Conservation (phyloP, 2,329 filamentous ascomycete genomes). For the Madurella fahalii region DNA sequence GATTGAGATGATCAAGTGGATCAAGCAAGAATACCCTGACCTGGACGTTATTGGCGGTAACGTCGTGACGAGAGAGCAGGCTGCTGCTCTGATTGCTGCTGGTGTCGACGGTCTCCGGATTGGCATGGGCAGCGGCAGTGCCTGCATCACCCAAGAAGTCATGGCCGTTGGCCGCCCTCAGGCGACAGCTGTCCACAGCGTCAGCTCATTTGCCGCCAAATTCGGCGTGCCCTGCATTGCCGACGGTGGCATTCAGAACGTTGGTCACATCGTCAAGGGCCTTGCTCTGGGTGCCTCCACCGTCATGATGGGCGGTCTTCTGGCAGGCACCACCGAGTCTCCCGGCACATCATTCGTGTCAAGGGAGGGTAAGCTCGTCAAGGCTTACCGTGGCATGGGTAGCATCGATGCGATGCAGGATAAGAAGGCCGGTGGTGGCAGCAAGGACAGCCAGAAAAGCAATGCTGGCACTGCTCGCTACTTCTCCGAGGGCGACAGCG, state of each 20-base stretch:
- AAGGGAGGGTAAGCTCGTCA: conserved; percentile 94
- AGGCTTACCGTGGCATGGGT: conserved; percentile 98
- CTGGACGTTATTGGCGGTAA: conserved; percentile 98
- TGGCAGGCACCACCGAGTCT: conserved; percentile 95
- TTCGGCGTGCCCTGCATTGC: conserved; percentile 98
- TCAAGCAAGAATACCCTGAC: conserved; percentile 79
- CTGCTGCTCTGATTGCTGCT: conserved; percentile 83
- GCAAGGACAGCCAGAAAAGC: conserved; percentile 69
- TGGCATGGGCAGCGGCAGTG: conserved; percentile 96
- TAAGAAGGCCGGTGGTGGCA: conserved; percentile 81
- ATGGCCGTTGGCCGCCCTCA: conserved; percentile 98
- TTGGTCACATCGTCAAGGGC: conserved; percentile 98
- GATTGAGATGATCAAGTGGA: conserved; percentile 95
- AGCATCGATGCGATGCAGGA: conserved; percentile 99
- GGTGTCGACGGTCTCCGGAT: conserved; percentile 96
- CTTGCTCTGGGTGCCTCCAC: conserved; percentile 90
- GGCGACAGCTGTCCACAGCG: conserved; percentile 86
- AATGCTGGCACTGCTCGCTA: conserved; percentile 97
- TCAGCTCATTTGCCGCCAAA: conserved; percentile 80
- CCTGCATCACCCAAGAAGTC: conserved; percentile 98
- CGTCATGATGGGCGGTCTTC: conserved; percentile 98
- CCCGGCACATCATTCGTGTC: conserved; percentile 96
- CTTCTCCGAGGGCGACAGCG: conserved; percentile 93
- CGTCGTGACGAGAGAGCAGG: conserved; percentile 96
- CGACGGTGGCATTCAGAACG: conserved; percentile 96